These are phyloP conservation scores for Vitis amurensis DNA, from an alignment of 164 flowering plant species.

Conservation along the genomic window DNA sequence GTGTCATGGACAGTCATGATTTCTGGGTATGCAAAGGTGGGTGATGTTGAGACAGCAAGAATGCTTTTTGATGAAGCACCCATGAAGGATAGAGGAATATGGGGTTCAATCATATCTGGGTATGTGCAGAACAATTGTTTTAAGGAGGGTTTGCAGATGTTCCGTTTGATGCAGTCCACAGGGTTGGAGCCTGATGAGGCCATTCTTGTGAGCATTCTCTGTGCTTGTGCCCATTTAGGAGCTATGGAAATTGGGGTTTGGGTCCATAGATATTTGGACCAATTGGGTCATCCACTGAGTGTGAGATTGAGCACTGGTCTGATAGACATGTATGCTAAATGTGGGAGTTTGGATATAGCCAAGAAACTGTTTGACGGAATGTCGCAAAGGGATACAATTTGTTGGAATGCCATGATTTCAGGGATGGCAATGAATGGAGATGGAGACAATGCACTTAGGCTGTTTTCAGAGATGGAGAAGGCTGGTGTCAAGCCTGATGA, in stretches of 20 bases:
- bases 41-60: constrained; percentile 55
- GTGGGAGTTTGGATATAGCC: constrained; percentile 51
- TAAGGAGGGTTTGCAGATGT: constrained; percentile 57
- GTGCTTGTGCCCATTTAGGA: constrained; percentile 72
- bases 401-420: constrained; percentile 68
- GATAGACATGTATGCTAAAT: constrained; percentile 62
- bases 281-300: constrained; percentile 18
- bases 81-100: constrained; percentile 53
- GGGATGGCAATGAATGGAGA: constrained; percentile 62
- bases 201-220: constrained; percentile 46
- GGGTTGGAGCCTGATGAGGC: constrained; percentile 54
- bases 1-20: constrained; percentile 68
- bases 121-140: constrained; percentile 65
- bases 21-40: constrained; percentile 49
- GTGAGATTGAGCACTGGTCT: constrained; percentile 48
- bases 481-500: constrained; percentile 47
- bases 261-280: constrained; percentile 44
- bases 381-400: constrained; percentile 37
- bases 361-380: constrained; percentile 41
- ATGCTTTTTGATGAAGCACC: constrained; percentile 55
- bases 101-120: constrained; percentile 73
- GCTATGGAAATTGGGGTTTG: constrained; percentile 60
- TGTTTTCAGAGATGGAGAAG: constrained; percentile 52
- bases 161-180: constrained; percentile 49
- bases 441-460: constrained; percentile 42